A percentile compares a stretch with the other conserved stretches of the same genome.
phyloP scores from a whole-genome alignment of 768 basidiomycete species.

The Auricularia cornea region DNA sequence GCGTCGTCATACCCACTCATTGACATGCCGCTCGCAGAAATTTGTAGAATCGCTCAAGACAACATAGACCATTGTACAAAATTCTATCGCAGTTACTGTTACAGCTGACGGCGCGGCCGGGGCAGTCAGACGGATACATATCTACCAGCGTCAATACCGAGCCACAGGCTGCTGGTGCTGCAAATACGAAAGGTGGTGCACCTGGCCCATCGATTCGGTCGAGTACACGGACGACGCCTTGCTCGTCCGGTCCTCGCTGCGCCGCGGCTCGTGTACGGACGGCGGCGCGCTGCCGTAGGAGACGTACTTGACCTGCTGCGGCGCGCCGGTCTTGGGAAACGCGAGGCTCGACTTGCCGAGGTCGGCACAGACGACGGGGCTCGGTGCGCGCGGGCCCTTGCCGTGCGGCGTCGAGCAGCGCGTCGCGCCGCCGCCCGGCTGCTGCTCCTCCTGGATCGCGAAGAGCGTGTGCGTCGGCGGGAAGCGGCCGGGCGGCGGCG shows the following conservation, averaged over 20 bases:
- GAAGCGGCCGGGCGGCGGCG: not conserved
- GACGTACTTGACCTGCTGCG: not conserved
- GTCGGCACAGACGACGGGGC: not conserved
- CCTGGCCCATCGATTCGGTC: not conserved
- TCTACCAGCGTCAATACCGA: not conserved
- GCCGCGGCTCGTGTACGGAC: not conserved
- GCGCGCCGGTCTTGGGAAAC: not conserved
- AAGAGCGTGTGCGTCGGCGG: not conserved
- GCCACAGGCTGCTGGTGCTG: not conserved
- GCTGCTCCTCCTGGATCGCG: not conserved
- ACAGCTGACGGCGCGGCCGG: not conserved
- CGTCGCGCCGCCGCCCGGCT: not conserved
- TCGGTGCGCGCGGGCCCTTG: not conserved
- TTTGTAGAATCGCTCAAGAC: constrained; percentile 13
- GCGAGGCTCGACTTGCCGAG: not conserved
- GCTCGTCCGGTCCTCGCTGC: not conserved
- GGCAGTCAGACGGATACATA: not conserved
- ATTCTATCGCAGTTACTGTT: not conserved
- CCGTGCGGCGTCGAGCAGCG: not conserved
- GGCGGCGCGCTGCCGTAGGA: not conserved
- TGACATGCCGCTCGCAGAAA: constrained; percentile 1
- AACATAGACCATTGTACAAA: constrained; percentile 4
- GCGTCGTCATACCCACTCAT: not conserved
- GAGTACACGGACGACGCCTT: not conserved
- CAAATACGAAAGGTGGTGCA: not conserved